These are phyloP conservation scores for Hypoxylon cercidicola DNA, from an alignment of 495 filamentous ascomycete species.

Conservation along the genomic window DNA sequence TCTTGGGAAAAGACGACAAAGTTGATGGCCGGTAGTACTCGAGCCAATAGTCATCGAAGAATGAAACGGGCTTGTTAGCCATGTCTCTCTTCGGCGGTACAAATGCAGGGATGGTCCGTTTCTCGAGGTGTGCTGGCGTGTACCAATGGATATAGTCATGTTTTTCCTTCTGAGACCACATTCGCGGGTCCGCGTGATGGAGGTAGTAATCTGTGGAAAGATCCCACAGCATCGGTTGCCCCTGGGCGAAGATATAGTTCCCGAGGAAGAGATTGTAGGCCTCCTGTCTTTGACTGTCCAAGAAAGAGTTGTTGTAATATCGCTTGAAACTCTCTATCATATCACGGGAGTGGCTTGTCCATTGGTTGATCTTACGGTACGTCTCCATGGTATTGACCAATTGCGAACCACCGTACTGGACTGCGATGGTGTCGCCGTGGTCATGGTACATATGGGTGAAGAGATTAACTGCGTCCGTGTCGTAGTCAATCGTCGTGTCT, in stretches of 20 bases:
- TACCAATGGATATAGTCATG: constrained; percentile 86
- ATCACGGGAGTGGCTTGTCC: constrained; percentile 95
- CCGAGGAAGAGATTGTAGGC: constrained; percentile 98
- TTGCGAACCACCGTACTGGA: constrained; percentile 97
- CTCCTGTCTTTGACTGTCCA: constrained; percentile 95
- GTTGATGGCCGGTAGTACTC: constrained; percentile 93
- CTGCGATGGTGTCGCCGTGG: constrained; percentile 96
- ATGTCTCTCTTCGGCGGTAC: constrained; percentile 54
- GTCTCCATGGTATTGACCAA: constrained; percentile 99
- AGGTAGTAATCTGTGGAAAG: constrained; percentile 95
- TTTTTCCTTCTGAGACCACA: constrained; percentile 71
- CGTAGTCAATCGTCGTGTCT: constrained; percentile 83
- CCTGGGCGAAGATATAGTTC: constrained; percentile 91
- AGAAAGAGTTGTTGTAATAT: constrained; percentile 98
- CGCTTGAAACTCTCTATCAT: constrained; percentile 99
- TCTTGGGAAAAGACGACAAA: constrained; percentile 85
- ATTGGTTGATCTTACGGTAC: constrained; percentile 98
- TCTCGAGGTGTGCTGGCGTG: constrained; percentile 77
- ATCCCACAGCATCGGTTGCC: constrained; percentile 97
- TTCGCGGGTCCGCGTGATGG: constrained; percentile 85
- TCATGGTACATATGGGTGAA: constrained; percentile 98
- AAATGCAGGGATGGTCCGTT: constrained; percentile 63
- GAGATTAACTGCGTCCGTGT: constrained; percentile 93
- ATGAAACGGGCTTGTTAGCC: constrained; percentile 67
- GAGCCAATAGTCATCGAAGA: constrained; percentile 96